Conservation (phyloP, 2,329 filamentous ascomycete genomes). For the Xylaria sp. region DNA sequence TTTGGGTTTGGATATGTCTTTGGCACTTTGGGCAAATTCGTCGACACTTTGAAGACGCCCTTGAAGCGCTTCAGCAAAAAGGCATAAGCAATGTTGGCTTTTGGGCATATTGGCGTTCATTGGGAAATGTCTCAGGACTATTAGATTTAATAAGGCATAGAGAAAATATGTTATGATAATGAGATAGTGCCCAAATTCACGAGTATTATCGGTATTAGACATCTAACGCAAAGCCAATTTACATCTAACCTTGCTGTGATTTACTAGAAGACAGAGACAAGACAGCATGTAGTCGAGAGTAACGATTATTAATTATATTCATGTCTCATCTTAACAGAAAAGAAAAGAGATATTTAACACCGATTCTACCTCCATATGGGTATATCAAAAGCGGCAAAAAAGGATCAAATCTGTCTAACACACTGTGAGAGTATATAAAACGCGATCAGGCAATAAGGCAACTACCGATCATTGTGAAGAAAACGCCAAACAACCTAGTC, state of each 20-base stretch:
- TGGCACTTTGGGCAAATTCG: conserved; percentile 43
- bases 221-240: background rate
- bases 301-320: conserved; percentile 24
- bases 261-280: background rate
- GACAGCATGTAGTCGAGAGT: background rate
- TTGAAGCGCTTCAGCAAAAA: conserved; percentile 32
- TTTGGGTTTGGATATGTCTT: conserved; percentile 74
- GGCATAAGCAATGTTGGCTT: background rate
- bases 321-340: conserved; percentile 14
- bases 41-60: conserved; percentile 49
- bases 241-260: background rate
- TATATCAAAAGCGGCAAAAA: conserved; percentile 29
- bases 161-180: background rate
- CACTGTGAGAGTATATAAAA: conserved; percentile 18
- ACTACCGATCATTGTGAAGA: background rate
- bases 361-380: conserved; percentile 28
- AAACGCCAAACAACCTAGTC: conserved; percentile 17
- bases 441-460: conserved; percentile 9
- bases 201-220: background rate
- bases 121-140: too few species aligned
- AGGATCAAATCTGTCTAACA: conserved; percentile 7
- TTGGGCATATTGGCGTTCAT: background rate
- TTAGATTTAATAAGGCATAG: background rate
- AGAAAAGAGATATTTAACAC: conserved; percentile 2
- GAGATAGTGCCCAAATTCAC: background rate